Conservation (phyloP, 371 early-diverging fungal genomes). For the Lichtheimia ornata region DNA sequence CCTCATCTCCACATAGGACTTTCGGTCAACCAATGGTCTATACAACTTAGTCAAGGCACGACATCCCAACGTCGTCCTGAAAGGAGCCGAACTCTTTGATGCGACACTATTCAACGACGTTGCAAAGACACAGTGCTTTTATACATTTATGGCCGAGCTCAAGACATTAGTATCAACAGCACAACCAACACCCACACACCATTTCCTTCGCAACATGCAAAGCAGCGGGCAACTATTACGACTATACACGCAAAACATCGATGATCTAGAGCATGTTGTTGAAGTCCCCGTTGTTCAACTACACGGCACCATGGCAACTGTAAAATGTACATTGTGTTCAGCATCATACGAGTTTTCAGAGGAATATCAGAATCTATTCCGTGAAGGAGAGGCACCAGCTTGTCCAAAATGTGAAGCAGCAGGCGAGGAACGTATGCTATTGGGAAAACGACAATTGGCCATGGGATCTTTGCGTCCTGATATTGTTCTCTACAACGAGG, state of each 20-base stretch:
- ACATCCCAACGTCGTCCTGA: conserved; percentile 72
- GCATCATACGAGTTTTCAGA: conserved; percentile 61
- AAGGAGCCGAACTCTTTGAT: conserved; percentile 96
- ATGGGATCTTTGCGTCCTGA: conserved; percentile 92
- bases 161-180: conserved; percentile 74
- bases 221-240: conserved; percentile 75
- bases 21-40: conserved; percentile 79
- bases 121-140: conserved; percentile 80
- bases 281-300: conserved; percentile 81
- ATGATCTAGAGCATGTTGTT: conserved; percentile 85
- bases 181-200: conserved; percentile 85
- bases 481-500: conserved; percentile 97
- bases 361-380: conserved; percentile 55
- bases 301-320: conserved; percentile 87
- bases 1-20: conserved; percentile 59
- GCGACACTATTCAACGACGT: conserved; percentile 83
- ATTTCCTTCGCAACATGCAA: conserved; percentile 78
- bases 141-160: conserved; percentile 93
- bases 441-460: conserved; percentile 75
- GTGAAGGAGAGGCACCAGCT: conserved; percentile 69
- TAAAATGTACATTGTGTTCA: conserved; percentile 85
- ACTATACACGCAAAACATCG: conserved; percentile 98
- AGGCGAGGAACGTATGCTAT: conserved; percentile 56
- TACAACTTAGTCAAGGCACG: conserved; percentile 82
- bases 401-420: conserved; percentile 79